A percentile compares a stretch with the other conserved stretches of the same genome.
phyloP scores from a whole-genome alignment of 73 alveolate genomes.

The Effrenium voratum region DNA sequence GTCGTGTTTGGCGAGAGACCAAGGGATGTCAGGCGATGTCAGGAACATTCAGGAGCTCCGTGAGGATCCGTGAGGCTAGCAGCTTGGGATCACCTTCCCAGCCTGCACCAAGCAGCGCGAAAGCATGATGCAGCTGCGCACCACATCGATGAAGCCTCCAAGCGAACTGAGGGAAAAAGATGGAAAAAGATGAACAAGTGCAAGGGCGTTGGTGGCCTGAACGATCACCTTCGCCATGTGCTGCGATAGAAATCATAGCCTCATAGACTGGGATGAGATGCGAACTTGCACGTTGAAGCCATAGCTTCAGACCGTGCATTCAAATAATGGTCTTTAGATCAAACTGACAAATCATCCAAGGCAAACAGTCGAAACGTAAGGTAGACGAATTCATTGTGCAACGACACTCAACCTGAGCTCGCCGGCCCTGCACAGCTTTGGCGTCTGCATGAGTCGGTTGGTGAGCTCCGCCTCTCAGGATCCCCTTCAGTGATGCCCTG shows the following conservation, averaged over 20 bases:
- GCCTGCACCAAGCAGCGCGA: constrained; percentile 88
- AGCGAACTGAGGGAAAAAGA: not conserved
- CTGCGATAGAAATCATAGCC: constrained; percentile 76
- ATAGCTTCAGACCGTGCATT: not conserved
- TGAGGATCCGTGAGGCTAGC: no score
- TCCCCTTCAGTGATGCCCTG: not conserved
- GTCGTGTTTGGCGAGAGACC: no score
- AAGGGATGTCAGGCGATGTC: no score
- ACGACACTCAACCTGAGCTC: no score
- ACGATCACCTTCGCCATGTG: constrained; percentile 77
- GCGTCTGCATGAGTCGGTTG: constrained; percentile 31
- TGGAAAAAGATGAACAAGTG: not conserved
- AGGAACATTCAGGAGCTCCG: no score
- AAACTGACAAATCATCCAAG: no score
- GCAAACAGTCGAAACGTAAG: no score
- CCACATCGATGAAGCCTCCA: constrained; percentile 55
- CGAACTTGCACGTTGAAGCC: no score
- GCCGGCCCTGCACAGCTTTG: constrained; percentile 32
- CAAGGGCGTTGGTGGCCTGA: not conserved
- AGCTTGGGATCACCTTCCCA: no score
- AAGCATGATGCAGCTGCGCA: constrained; percentile 69
- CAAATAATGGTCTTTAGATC: not conserved
- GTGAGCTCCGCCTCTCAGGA: constrained; percentile 15
- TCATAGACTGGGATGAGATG: no score
- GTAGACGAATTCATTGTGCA: no score